These are phyloP conservation scores for Trichoderma citrinoviride DNA, from an alignment of 2,329 filamentous ascomycete genomes.

Conservation along the genomic window DNA sequence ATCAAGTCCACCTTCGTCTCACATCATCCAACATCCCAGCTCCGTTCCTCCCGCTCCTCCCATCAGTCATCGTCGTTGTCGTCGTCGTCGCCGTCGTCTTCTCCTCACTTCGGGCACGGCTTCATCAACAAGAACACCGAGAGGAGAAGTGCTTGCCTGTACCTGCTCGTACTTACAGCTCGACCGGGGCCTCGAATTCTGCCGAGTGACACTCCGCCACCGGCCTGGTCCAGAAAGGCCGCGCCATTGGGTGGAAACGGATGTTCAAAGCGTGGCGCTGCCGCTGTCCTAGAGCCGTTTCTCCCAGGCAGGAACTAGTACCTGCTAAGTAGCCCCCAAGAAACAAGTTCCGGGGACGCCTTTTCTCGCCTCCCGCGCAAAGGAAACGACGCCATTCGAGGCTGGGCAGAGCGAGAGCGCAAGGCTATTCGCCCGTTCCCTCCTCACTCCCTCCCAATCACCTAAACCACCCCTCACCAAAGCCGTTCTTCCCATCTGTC, in stretches of 20 bases:
- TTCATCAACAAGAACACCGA: neutral
- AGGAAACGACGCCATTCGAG: slow-evolving; percentile 10
- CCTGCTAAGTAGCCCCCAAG: slow-evolving; percentile 2
- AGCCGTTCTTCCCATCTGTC: neutral
- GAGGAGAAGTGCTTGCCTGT: neutral
- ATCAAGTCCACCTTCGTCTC: slow-evolving; percentile 1
- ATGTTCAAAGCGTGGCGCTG: slow-evolving; percentile 16
- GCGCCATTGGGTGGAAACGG: slow-evolving; percentile 5
- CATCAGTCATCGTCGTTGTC: neutral
- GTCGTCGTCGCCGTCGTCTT: neutral
- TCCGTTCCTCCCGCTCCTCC: neutral
- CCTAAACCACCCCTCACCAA: slow-evolving; percentile 3
- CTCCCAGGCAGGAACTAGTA: neutral
- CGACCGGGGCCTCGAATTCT: slow-evolving; percentile 17
- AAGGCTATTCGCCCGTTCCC: slow-evolving; percentile 12
- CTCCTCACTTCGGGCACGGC: slow-evolving; percentile 11
- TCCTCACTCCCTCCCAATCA: neutral
- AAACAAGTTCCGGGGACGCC: slow-evolving; percentile 1
- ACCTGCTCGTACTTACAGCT: no score
- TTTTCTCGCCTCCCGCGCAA: slow-evolving; percentile 15
- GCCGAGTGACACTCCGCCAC: slow-evolving; percentile 19
- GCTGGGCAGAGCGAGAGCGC: neutral
- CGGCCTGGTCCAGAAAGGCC: slow-evolving; percentile 5
- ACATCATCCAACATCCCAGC: slow-evolving; percentile 13
- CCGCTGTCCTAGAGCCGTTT: neutral